These are phyloP conservation scores for Cyclotella kingstonii DNA, from an alignment of 108 stramenopile genomes.

Conservation along the genomic window DNA sequence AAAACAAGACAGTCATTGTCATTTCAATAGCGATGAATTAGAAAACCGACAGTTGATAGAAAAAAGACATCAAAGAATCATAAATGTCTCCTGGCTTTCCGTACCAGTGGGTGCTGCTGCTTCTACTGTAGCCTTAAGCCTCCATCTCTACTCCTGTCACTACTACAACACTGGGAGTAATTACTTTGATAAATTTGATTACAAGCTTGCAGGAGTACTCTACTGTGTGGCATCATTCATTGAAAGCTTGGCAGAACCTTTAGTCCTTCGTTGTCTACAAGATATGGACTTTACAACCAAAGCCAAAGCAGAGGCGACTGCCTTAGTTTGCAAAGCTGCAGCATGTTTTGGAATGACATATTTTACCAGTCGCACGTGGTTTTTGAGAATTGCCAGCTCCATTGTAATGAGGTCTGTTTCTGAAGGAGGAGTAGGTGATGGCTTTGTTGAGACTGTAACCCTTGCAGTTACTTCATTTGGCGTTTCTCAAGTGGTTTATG, in stretches of 20 bases:
- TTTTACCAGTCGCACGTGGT: too few relatives aligned
- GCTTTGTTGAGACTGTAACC: not conserved
- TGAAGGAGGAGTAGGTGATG: too few relatives aligned
- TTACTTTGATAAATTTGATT: constrained; percentile 44
- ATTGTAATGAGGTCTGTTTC: too few relatives aligned
- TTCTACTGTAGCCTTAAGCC: constrained; percentile 29
- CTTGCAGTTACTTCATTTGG: constrained; percentile 76
- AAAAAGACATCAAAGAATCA: constrained; percentile 29
- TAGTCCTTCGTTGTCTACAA: constrained; percentile 59
- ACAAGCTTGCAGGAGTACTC: constrained; percentile 67
- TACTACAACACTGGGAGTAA: not conserved
- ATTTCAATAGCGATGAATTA: constrained; percentile 22
- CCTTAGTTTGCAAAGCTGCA: constrained; percentile 57
- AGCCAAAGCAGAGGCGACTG: constrained; percentile 74
- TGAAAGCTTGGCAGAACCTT: constrained; percentile 75
- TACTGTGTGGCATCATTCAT: constrained; percentile 77
- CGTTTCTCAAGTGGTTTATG: constrained; percentile 75
- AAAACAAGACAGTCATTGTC: constrained; percentile 1
- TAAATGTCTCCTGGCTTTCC: constrained; percentile 53
- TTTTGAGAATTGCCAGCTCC: too few relatives aligned
- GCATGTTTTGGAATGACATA: constrained; percentile 45
- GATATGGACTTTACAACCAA: constrained; percentile 60
- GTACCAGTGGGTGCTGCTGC: constrained; percentile 34
- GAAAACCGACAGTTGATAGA: not conserved
- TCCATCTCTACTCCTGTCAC: constrained; percentile 43